These are phyloP conservation scores for Rosa lucieae DNA, from an alignment of 306 rosid genomes.

Conservation along the genomic window DNA sequence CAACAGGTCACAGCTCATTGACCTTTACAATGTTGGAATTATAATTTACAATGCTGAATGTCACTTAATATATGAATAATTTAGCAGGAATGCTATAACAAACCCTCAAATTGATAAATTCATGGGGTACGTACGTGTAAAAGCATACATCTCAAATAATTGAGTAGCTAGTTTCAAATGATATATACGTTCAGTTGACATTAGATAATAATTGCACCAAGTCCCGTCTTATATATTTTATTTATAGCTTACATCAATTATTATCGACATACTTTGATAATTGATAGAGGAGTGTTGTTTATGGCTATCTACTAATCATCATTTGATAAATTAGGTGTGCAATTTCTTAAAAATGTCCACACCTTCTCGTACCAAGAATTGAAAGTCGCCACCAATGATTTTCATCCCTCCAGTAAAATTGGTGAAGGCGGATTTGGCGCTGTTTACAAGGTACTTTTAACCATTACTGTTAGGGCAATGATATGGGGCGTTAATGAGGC, in stretches of 20 bases:
- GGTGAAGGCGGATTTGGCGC: conserved; percentile 40
- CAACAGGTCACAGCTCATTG: too few relatives aligned
- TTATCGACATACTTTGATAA: background rate
- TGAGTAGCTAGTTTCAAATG: background rate
- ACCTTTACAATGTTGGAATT: too few relatives aligned
- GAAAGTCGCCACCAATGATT: conserved; percentile 35
- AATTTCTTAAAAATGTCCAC: conserved; percentile 20
- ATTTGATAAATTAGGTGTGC: conserved; percentile 4
- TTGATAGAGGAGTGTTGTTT: background rate
- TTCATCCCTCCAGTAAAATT: conserved; percentile 29
- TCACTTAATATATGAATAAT: background rate
- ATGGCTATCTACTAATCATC: background rate
- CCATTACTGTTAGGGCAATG: background rate
- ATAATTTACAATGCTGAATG: background rate
- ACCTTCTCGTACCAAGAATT: conserved; percentile 28
- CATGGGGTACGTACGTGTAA: background rate
- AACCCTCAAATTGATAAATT: background rate
- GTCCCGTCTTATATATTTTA: background rate
- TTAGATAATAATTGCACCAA: background rate
- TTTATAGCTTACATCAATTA: background rate
- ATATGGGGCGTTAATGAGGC: too few relatives aligned
- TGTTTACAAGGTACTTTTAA: conserved; percentile 29
- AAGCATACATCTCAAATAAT: background rate
- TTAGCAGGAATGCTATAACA: background rate
- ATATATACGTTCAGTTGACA: background rate